These are phyloP conservation scores for Trichosporon ovoides DNA, from an alignment of 1,284 basidiomycete species.

Conservation along the genomic window DNA sequence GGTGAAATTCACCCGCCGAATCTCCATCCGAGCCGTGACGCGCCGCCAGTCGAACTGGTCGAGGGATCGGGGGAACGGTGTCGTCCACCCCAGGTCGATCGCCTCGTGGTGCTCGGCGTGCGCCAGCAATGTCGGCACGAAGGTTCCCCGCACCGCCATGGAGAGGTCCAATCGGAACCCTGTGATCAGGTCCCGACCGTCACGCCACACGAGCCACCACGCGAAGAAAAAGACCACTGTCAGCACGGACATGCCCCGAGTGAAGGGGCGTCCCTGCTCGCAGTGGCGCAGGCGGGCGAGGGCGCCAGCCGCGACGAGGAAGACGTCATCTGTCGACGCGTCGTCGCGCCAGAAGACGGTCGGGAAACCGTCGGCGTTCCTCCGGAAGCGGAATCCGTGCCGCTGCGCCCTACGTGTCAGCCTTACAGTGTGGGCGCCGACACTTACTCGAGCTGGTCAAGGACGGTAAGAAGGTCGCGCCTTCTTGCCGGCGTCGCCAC, in stretches of 20 bases:
- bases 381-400: not conserved
- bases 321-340: not conserved
- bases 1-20: not conserved
- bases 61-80: not conserved
- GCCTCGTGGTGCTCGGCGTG: not conserved
- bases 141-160: not conserved
- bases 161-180: not conserved
- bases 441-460: not conserved
- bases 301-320: not conserved
- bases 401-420: not conserved
- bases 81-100: not conserved
- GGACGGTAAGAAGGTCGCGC: not conserved
- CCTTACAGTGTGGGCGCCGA: not conserved
- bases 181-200: not conserved
- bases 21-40: not conserved
- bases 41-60: not conserved
- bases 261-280: not conserved
- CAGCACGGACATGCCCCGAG: not conserved
- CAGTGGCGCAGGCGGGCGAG: not conserved
- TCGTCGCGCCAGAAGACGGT: not conserved
- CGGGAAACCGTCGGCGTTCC: not conserved
- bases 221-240: not conserved
- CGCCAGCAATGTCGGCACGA: not conserved
- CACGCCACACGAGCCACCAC: not conserved
- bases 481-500: not conserved